phyloP scores from a whole-genome alignment of 148 eudicot species.

The Cornus florida region DNA sequence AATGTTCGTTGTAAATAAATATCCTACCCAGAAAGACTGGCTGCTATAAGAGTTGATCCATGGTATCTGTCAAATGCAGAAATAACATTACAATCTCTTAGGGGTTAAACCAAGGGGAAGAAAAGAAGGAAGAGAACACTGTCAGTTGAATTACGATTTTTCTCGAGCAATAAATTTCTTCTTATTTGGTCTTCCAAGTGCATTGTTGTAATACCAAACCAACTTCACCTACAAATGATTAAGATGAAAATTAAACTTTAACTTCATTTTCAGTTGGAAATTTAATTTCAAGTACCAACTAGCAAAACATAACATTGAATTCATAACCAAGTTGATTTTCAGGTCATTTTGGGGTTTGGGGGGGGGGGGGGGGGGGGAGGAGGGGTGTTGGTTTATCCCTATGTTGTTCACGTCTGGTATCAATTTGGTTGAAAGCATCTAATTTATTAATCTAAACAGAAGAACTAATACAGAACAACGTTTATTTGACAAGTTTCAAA shows the following conservation, averaged over 20 bases:
- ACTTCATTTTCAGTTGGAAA: background rate
- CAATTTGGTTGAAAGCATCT: background rate
- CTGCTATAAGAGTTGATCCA: conserved; percentile 91
- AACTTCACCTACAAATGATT: conserved; percentile 74
- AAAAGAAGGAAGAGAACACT: background rate
- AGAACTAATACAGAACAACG: too few relatives aligned
- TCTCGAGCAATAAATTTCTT: conserved; percentile 91
- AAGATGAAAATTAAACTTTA: background rate
- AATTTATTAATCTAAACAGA: background rate
- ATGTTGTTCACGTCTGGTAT: background rate
- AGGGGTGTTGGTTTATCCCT: background rate
- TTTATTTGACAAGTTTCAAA: background rate
- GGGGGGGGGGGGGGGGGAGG: too few relatives aligned
- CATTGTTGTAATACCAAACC: conserved; percentile 98
- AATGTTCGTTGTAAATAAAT: background rate
- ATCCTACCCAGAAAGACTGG: conserved; percentile 91
- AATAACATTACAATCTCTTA: background rate
- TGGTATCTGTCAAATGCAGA: conserved; percentile 68
- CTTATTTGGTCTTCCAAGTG: conserved; percentile 93
- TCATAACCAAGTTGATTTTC: background rate
- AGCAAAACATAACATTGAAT: background rate
- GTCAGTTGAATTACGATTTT: conserved; percentile 59
- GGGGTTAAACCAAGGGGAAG: conserved; percentile 10
- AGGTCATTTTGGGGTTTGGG: too few relatives aligned
- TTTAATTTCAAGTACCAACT: background rate